Conservation (phyloP, 2,329 filamentous ascomycete genomes). For the Fusarium albidum region DNA sequence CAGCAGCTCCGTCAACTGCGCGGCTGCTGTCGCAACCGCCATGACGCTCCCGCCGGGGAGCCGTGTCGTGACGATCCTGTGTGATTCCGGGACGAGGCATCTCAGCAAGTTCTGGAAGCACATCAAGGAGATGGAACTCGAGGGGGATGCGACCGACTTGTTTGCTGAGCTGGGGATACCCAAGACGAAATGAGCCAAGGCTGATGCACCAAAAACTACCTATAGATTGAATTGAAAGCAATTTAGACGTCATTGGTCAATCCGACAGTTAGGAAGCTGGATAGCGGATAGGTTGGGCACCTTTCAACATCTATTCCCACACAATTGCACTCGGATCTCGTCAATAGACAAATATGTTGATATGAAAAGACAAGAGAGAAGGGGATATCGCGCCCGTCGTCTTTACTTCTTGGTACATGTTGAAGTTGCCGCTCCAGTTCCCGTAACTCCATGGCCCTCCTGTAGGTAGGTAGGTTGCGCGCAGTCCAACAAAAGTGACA, state of each 20-base stretch:
- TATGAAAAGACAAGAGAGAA: slow-evolving; percentile 28
- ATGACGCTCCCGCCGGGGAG: slow-evolving; percentile 68
- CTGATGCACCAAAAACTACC: slow-evolving; percentile 8
- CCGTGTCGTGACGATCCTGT: slow-evolving; percentile 82
- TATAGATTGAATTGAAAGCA: slow-evolving; percentile 1
- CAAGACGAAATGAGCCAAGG: slow-evolving; percentile 14
- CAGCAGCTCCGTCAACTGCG: slow-evolving; percentile 96
- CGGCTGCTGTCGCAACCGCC: slow-evolving; percentile 76
- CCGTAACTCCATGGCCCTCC: slow-evolving; percentile 38
- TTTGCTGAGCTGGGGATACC: slow-evolving; percentile 59
- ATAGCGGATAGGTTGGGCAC: not conserved
- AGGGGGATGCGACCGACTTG: slow-evolving; percentile 56
- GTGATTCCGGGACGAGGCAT: slow-evolving; percentile 83
- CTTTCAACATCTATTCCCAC: slow-evolving; percentile 7
- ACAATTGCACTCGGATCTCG: not conserved
- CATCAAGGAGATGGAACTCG: slow-evolving; percentile 72
- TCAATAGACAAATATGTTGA: slow-evolving; percentile 10
- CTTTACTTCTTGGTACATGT: slow-evolving; percentile 37
- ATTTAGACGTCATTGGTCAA: not conserved
- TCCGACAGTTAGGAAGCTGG: not conserved
- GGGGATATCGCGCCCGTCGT: slow-evolving; percentile 34
- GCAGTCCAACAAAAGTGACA: slow-evolving; percentile 16
- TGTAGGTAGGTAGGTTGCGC: slow-evolving; percentile 14
- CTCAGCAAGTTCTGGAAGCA: slow-evolving; percentile 86
- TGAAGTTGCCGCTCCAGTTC: slow-evolving; percentile 35